Evolutionary conservation across 768 basidiomycete genomes (phyloP), one percentile per base, ranked within the genome.

Genomic region (Suillus alpinus): DNA sequence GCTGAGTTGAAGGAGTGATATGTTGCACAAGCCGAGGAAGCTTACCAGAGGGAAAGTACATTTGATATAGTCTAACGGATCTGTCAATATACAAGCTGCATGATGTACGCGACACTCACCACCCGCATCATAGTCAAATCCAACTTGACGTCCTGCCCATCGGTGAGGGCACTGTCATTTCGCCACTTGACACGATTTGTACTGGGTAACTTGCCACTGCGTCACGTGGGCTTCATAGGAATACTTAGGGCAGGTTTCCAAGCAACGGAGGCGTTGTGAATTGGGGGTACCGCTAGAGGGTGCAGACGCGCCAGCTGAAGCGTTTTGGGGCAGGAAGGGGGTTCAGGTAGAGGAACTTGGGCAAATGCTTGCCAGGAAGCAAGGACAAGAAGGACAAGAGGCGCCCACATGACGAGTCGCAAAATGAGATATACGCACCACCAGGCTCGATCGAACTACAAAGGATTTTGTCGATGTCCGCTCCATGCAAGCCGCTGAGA

Each of bases 151-250:
- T 93, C 89, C 60, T 78, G 73, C 14, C 94, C 95, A 73, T 98
- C 95, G 39, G 85, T 76, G 26, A 88, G 66, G 18, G 85, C 83
- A 67, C 91, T 93, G 59, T 88, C 83, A 67, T 97, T 97, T 57
- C 95, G 80, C 95, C 95, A 98, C 29, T 83, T 69, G 2, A 95
- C 92, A 41, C 95, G 83, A 62, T 91, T 92, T 4, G 78, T 78
- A 12, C 75, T 67, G 0, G 88, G 83, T 16, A 96, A 80, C 46
- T 79, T 79, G 16, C 95, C 95, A 58, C 90, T 91, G 20, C 95
- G 81, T 68, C n/a, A n/a, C n/a, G n/a, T 97, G 95, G 1, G 88
- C 94, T 63, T 97, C 95, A 69, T 95, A 97, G 73, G 96, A 96
- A 69, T n/a, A n/a, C n/a, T n/a, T 86, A 96, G 29, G 96, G 71